Conservation (phyloP, 371 early-diverging fungal genomes). For the Mucor mucedo region DNA sequence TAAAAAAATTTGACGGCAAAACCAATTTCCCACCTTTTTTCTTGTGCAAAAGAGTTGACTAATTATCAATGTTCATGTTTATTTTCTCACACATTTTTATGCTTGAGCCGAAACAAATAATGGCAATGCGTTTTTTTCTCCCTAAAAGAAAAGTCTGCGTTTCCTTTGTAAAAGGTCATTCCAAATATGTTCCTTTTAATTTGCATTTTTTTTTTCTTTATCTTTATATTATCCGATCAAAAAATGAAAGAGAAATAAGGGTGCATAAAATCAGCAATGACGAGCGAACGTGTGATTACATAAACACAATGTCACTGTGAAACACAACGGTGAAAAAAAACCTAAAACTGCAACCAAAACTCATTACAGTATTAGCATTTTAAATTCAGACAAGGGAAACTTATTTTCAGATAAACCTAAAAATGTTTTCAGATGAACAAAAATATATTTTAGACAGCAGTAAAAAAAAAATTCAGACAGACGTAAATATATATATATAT, state of each 20-base stretch:
- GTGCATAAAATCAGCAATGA: background rate
- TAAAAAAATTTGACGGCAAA: background rate
- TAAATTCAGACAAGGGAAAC: too few species aligned
- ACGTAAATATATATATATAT: too few species aligned
- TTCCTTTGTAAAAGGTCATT: background rate
- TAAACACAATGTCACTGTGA: too few species aligned
- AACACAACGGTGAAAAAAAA: too few species aligned
- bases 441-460: too few species aligned
- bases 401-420: too few species aligned
- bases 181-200: background rate
- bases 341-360: too few species aligned
- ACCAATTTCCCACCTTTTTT: background rate
- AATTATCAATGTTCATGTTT: slow-evolving; percentile 14
- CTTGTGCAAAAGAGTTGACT: slow-evolving; percentile 11
- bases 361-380: too few species aligned
- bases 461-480: too few species aligned
- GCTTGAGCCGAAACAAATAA: background rate
- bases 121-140: background rate
- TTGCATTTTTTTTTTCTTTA: background rate
- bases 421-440: too few species aligned
- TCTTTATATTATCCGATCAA: background rate
- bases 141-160: background rate
- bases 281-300: too few species aligned
- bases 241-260: background rate
- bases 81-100: slow-evolving; percentile 15